Evolutionary conservation across 2,329 filamentous ascomycete species (phyloP).

Genomic region (Diplodia intermedia): DNA sequence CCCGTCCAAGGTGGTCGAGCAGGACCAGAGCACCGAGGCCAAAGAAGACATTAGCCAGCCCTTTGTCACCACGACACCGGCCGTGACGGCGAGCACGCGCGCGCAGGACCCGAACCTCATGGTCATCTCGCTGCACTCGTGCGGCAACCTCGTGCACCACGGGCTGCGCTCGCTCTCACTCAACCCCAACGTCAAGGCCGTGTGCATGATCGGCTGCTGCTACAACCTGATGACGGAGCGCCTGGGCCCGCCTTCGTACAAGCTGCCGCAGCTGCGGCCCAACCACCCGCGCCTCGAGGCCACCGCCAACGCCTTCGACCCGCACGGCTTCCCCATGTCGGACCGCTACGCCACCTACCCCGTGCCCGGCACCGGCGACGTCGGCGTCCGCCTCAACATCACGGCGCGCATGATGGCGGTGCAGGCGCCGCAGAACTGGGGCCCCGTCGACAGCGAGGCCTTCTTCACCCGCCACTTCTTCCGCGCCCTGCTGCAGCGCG

Average conservation of each 20-base stretch:
- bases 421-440: conserved; percentile 95
- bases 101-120: conserved; percentile 63
- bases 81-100: conserved; percentile 41
- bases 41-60: conserved; percentile 38
- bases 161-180: conserved; percentile 84
- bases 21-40: conserved; percentile 36
- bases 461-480: conserved; percentile 97
- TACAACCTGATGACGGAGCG: conserved; percentile 96
- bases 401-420: conserved; percentile 98
- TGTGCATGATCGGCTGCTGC: conserved; percentile 96
- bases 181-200: conserved; percentile 84
- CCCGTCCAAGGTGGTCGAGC: conserved; percentile 42
- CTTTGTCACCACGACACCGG: conserved; percentile 39
- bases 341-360: conserved; percentile 65
- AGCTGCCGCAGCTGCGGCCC: conserved; percentile 78
- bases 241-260: conserved; percentile 84
- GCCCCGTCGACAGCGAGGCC: conserved; percentile 74
- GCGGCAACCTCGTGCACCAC: conserved; percentile 95
- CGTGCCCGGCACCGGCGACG: conserved; percentile 29
- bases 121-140: conserved; percentile 95
- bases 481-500: conserved; percentile 84
- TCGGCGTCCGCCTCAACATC: conserved; percentile 85
- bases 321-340: conserved; percentile 94
- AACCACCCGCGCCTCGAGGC: conserved; percentile 72
- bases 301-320: conserved; percentile 77